Percentiles rank a stretch among this genome's conserved stretches.
phyloP scores from a whole-genome alignment of 2,329 filamentous ascomycete genomes.

The Colletotrichum lini region DNA sequence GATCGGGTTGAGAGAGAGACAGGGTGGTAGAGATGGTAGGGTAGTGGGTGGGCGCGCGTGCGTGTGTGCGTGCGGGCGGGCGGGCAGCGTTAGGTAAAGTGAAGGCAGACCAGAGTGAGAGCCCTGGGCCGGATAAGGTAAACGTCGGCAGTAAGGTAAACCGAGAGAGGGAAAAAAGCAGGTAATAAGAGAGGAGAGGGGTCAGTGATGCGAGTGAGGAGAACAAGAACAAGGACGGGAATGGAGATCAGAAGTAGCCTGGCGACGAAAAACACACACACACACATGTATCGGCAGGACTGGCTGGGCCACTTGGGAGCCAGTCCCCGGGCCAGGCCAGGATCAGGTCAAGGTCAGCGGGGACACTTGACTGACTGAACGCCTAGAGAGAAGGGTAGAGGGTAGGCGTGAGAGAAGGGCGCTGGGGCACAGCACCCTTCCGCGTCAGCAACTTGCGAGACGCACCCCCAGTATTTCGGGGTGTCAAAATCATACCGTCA shows the following conservation, averaged over 20 bases:
- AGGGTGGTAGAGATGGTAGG: not conserved
- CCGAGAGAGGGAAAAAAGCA: constrained; percentile 15
- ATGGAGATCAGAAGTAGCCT: constrained; percentile 21
- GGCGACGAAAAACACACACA: constrained; percentile 8
- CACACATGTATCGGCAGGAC: not conserved
- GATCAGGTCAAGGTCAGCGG: constrained; percentile 19
- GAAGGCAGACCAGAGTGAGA: not conserved
- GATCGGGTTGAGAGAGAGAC: not conserved
- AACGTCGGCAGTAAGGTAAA: constrained; percentile 2
- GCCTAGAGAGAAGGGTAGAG: not conserved
- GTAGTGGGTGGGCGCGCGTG: not conserved
- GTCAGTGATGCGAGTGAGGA: constrained; percentile 20
- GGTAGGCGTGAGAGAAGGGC: not conserved
- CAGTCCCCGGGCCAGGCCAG: constrained; percentile 22
- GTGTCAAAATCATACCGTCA: not conserved
- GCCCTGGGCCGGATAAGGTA: constrained; percentile 12
- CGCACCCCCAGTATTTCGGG: not conserved
- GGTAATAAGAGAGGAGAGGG: constrained; percentile 29
- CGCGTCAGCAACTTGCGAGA: constrained; percentile 20
- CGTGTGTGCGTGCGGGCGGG: not conserved
- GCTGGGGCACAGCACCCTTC: not conserved
- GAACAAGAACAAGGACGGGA: constrained; percentile 8
- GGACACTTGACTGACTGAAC: constrained; percentile 4
- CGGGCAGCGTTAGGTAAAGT: not conserved
- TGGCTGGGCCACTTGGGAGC: constrained; percentile 36